Evolutionary conservation across 176 grass and related monocot species (phyloP), one percentile per base, ranked within the genome.

Genomic region (Rhynchospora pubera): DNA sequence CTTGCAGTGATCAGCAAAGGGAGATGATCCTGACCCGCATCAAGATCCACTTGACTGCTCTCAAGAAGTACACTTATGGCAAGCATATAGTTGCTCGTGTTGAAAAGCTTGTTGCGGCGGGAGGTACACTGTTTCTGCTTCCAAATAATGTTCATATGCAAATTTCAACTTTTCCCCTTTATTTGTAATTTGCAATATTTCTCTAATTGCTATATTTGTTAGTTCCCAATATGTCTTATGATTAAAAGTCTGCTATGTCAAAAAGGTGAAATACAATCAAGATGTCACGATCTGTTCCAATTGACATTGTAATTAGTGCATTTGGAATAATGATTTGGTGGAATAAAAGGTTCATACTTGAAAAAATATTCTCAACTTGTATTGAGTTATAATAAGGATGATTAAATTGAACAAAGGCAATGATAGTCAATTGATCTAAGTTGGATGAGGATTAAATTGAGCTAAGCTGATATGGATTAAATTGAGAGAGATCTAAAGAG

Each of bases 21-120:
- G 89, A 94, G 78, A 70, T 94, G 87, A 94, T 94, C 80, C 77
- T 94, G 24, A 89, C 89, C 42, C 87, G 85, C 16, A 82, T 94
- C 67, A 94, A 91, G 85, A 90, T 94, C 48, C 92, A 94, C 65
- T 89, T 94, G 73, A 94, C 80, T 78, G 89, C 92, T 43, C 81
- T 94, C 12, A 94, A 94, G 83, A 94, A 94, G 91, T 94, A 91
- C 84, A 94, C 92, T 80, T 94, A 91, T 79, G 92, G 89, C 48
- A 94, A 94, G 79, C 89, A 94, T 80, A 91, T 94, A 58, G 92
- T 94, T 88, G 89, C 92, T 13, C 87, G 90, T 76, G 89, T 94
- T 39, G 92, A 94, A 79, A 94, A 94, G 78, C 92, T 94, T 55
- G 89, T 94, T 85, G 83, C 87, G 9, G 87, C 92, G 47, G 92